These are phyloP conservation scores for Termitomyces sp. DNA, from an alignment of 768 basidiomycete species.

Conservation along the genomic window DNA sequence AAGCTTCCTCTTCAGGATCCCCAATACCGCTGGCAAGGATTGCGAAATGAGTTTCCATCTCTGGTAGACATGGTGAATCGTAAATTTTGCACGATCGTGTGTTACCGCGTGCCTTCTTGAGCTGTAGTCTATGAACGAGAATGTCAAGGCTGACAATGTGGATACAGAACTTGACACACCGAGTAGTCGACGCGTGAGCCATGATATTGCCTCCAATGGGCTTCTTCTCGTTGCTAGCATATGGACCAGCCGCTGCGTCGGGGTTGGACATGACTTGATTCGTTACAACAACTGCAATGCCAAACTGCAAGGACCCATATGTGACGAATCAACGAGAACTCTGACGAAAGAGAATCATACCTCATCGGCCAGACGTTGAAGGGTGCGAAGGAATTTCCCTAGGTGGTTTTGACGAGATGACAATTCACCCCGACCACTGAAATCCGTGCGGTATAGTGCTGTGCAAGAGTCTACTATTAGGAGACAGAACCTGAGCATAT, in stretches of 20 bases:
- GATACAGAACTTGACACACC: slow-evolving; percentile 40
- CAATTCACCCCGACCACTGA: slow-evolving; percentile 91
- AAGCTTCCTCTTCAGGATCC: slow-evolving; percentile 88
- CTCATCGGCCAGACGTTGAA: slow-evolving; percentile 95
- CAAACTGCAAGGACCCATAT: slow-evolving; percentile 57
- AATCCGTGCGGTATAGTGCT: slow-evolving; percentile 93
- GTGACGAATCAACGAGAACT: slow-evolving; percentile 12
- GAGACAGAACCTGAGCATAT: slow-evolving; percentile 75
- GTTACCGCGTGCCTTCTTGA: slow-evolving; percentile 89
- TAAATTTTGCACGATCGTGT: slow-evolving; percentile 96
- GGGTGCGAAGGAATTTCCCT: slow-evolving; percentile 89
- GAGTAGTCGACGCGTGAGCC: slow-evolving; percentile 97
- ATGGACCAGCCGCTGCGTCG: slow-evolving; percentile 87
- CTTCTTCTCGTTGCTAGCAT: slow-evolving; percentile 91
- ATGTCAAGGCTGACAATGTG: slow-evolving; percentile 1
- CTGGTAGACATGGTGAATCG: slow-evolving; percentile 96
- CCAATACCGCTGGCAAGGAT: slow-evolving; percentile 90
- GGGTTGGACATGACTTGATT: slow-evolving; percentile 99
- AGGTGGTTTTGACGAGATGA: slow-evolving; percentile 94
- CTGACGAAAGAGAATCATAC: slow-evolving; percentile 36
- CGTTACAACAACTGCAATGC: slow-evolving; percentile 94
- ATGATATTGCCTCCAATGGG: slow-evolving; percentile 99
- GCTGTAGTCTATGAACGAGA: slow-evolving; percentile 58
- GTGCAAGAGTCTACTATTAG: slow-evolving; percentile 97
- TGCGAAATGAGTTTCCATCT: slow-evolving; percentile 93